Conservation (phyloP, 805 yeast genomes). For the Yarrowia alimentaria region DNA sequence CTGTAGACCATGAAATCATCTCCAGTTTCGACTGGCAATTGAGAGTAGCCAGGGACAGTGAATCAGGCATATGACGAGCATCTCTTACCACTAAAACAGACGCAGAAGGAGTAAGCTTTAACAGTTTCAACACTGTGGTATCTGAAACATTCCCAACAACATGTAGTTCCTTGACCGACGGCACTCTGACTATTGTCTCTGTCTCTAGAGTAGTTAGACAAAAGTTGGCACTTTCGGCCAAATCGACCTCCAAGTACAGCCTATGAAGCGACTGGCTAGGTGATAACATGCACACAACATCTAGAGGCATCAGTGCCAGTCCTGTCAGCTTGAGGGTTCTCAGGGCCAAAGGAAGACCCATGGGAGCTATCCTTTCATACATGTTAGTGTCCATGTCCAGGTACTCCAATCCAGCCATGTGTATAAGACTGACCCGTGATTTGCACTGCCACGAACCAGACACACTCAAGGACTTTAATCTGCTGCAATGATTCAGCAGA, state of each 20-base stretch:
- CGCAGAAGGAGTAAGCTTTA: not conserved
- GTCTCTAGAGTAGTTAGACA: not conserved
- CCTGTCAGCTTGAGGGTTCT: slow-evolving; percentile 2
- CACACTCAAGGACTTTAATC: slow-evolving; percentile 1
- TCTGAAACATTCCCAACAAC: slow-evolving; percentile 9
- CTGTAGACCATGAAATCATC: slow-evolving; percentile 16
- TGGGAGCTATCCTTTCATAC: not conserved
- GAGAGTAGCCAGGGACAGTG: not conserved
- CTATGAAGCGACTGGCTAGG: not conserved
- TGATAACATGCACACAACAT: not conserved
- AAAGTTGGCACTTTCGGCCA: not conserved
- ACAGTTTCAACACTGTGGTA: not conserved
- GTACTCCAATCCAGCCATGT: slow-evolving; percentile 5
- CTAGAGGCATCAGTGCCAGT: not conserved
- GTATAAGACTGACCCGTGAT: not conserved
- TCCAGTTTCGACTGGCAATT: slow-evolving; percentile 1
- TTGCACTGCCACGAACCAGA: not conserved
- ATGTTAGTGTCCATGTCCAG: slow-evolving; percentile 1
- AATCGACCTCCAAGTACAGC: not conserved
- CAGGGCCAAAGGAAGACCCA: not conserved
- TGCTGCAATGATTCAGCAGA: not conserved
- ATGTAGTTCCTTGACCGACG: not conserved
- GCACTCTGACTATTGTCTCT: not conserved
- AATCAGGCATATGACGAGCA: not conserved
- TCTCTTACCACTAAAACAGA: slow-evolving; percentile 1